Evolutionary conservation across 768 basidiomycete species (phyloP).

Genomic region (Hericium alpestre): DNA sequence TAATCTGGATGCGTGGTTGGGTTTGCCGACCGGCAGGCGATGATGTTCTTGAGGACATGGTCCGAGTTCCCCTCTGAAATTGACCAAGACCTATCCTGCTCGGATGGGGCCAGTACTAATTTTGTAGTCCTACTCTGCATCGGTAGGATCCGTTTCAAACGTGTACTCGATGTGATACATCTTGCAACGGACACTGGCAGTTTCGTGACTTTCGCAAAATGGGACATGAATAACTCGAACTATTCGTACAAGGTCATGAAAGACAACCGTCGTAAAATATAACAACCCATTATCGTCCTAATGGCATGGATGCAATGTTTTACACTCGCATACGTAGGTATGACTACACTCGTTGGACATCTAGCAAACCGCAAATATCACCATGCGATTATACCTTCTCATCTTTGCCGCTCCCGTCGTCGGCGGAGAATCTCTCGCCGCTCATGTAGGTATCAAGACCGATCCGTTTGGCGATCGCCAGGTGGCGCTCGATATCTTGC

Average conservation of each 20-base stretch:
- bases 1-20: conserved; percentile 9
- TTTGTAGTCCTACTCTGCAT: too few relatives aligned
- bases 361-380: neutral
- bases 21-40: neutral
- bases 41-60: too few relatives aligned
- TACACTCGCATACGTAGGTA: neutral
- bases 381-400: neutral
- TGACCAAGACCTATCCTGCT: too few relatives aligned
- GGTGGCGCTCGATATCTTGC: conserved; percentile 42
- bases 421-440: conserved; percentile 5
- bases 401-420: neutral
- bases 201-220: neutral
- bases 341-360: neutral
- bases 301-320: too few relatives aligned
- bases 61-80: too few relatives aligned
- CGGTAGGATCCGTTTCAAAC: too few relatives aligned
- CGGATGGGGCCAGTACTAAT: too few relatives aligned
- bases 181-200: too few relatives aligned
- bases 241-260: neutral
- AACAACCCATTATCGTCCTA: neutral
- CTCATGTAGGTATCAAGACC: conserved; percentile 36
- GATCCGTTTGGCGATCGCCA: conserved; percentile 48
- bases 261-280: neutral
- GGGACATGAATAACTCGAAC: neutral
- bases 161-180: too few relatives aligned